Conservation (phyloP, 2,329 filamentous ascomycete genomes). For the Penicillium sp. region DNA sequence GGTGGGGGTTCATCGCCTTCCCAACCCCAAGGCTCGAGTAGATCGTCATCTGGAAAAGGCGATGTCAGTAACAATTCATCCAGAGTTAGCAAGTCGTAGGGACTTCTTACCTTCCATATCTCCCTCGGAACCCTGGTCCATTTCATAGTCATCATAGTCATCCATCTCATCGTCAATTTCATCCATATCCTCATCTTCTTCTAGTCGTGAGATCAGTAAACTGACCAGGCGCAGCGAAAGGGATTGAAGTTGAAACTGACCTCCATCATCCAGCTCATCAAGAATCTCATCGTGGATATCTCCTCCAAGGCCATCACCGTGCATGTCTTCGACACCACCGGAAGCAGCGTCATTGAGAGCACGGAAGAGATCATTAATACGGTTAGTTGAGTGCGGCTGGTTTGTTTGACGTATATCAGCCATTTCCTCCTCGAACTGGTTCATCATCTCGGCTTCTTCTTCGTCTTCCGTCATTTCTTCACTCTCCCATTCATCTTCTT, state of each 20-base stretch:
- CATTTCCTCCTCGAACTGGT: constrained; percentile 44
- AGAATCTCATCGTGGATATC: constrained; percentile 48
- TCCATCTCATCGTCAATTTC: constrained; percentile 48
- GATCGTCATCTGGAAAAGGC: constrained; percentile 34
- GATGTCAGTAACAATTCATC: constrained; percentile 31
- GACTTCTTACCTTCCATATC: constrained; percentile 34
- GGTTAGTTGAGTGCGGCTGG: constrained; percentile 41
- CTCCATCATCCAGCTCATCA: constrained; percentile 61
- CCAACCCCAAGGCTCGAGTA: constrained; percentile 52
- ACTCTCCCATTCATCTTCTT: constrained; percentile 53
- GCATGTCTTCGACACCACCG: constrained; percentile 44
- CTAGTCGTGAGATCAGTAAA: constrained; percentile 47
- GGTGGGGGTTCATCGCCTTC: constrained; percentile 53
- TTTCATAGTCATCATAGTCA: constrained; percentile 47
- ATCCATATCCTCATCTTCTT: constrained; percentile 54
- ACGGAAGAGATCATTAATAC: constrained; percentile 49
- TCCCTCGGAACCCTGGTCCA: constrained; percentile 44
- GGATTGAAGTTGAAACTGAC: constrained; percentile 32
- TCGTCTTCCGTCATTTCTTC: constrained; percentile 50
- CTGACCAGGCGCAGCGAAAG: background rate
- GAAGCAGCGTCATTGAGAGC: constrained; percentile 42
- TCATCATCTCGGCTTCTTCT: constrained; percentile 47
- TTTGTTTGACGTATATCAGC: constrained; percentile 42
- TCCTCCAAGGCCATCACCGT: constrained; percentile 49
- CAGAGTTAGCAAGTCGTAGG: background rate